These are phyloP conservation scores for Cyanodermella asteris DNA, from an alignment of 2,329 filamentous ascomycete species.

Conservation along the genomic window DNA sequence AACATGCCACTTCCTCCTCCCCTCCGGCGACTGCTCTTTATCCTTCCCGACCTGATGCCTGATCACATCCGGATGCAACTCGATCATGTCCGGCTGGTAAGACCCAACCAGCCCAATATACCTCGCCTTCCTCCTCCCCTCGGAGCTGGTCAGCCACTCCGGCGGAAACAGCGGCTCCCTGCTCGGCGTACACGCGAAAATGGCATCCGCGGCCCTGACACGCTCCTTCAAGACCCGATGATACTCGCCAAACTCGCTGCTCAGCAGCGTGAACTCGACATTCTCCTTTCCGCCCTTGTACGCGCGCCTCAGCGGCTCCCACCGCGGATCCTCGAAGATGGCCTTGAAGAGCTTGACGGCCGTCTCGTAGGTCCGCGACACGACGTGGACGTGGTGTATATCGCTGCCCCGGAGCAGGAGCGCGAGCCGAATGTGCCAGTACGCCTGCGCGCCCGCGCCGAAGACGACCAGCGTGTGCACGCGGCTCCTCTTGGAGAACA, in stretches of 20 bases:
- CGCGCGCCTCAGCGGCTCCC: slow-evolving; percentile 22
- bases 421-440: slow-evolving; percentile 79
- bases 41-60: slow-evolving; percentile 33
- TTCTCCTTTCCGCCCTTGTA: no score
- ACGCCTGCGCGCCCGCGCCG: slow-evolving; percentile 73
- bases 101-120: slow-evolving; percentile 23
- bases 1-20: slow-evolving; percentile 24
- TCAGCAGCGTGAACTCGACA: slow-evolving; percentile 47
- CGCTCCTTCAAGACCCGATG: slow-evolving; percentile 46
- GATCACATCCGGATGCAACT: slow-evolving; percentile 59
- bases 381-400: slow-evolving; percentile 60
- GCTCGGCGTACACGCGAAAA: slow-evolving; percentile 76
- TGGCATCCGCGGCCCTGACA: slow-evolving; percentile 48
- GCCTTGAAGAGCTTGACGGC: slow-evolving; percentile 25
- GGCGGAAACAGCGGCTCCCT: slow-evolving; percentile 53
- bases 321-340: slow-evolving; percentile 36
- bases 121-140: slow-evolving; percentile 22
- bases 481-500: slow-evolving; percentile 41
- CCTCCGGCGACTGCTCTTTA: no score
- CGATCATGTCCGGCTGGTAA: slow-evolving; percentile 53
- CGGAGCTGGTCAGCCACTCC: slow-evolving; percentile 42
- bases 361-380: slow-evolving; percentile 41
- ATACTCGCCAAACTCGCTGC: slow-evolving; percentile 49
- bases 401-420: slow-evolving; percentile 43
- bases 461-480: slow-evolving; percentile 67